Evolutionary conservation across 2,329 filamentous ascomycete species (phyloP), one percentile per base, ranked within the genome.

Genomic region (Diaporthe citri): DNA sequence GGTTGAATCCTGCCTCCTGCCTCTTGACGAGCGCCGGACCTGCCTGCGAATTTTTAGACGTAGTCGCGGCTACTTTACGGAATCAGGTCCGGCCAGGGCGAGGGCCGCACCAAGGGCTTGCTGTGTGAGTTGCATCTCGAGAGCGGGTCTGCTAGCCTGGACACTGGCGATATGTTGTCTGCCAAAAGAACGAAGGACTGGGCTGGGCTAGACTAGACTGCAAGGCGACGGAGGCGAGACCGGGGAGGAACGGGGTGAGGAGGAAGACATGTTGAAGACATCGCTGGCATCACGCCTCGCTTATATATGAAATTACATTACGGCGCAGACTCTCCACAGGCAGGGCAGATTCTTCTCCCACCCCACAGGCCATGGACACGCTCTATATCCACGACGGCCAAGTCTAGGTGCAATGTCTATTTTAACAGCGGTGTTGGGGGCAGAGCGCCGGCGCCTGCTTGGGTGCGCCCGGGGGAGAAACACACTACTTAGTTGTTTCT

Each of bases 381-480:
- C 7, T n/a, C 64, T 69, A 69, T 69, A 69, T 69, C 64, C 34
- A 69, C 64, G 64, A 69, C 64, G 48, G 48, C 64, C 64, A 69
- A 55, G 64, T 69, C 10, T 69, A 69, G 34, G 8, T 36, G 31
- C 10, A 25, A 67, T 39, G 15, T 52, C 34, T 55, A 69, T 69
- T 28, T 55, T 55, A 39, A 55, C 64, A n/a, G 46, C 12, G 6
- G 10, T 12, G 34, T 28, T 28, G 31, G 46, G 64, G 20, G 22
- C 31, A 39, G 34, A 12, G 64, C 64, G 34, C 17, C 48, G 31
- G 48, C 48, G 36, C 48, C n/a, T 69, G 31, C 20, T 28, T 39
- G 46, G 46, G 34, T 22, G 17, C 22, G 22, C 28, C 43, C 46
- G 22, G 22, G 46, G 28, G 7, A 10, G 48, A 6, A 17, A 15